Evolutionary conservation across 2,329 filamentous ascomycete species (phyloP).

Genomic region (Monilinia aucupariae): DNA sequence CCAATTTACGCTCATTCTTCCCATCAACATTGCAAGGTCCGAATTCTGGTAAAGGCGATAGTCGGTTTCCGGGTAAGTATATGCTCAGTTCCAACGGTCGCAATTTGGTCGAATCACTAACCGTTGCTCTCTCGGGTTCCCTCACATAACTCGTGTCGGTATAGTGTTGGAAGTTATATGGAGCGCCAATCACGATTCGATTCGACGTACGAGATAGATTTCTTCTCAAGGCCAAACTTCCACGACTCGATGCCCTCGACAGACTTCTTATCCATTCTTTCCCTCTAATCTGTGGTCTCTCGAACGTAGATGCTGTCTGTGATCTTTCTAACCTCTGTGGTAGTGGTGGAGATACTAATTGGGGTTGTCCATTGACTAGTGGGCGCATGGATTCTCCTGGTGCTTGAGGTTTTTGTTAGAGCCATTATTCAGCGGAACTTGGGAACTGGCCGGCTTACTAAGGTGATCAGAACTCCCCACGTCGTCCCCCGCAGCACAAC

Average conservation of each 20-base stretch:
- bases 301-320: conserved; percentile 7
- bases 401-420: conserved; percentile 23
- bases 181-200: conserved; percentile 14
- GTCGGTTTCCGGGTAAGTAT: conserved; percentile 41
- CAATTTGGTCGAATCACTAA: conserved; percentile 36
- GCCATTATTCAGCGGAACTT: background rate
- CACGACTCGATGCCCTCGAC: conserved; percentile 40
- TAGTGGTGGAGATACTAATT: conserved; percentile 36
- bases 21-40: conserved; percentile 32
- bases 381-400: conserved; percentile 35
- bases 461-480: conserved; percentile 26
- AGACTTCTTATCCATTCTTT: conserved; percentile 36
- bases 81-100: conserved; percentile 54
- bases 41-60: conserved; percentile 54
- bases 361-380: conserved; percentile 39
- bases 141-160: conserved; percentile 12
- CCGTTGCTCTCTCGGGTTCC: conserved; percentile 38
- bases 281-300: conserved; percentile 19
- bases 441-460: conserved; percentile 15
- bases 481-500: conserved; percentile 27
- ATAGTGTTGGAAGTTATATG: conserved; percentile 17
- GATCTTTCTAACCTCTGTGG: conserved; percentile 30
- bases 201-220: conserved; percentile 36
- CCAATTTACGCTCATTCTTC: conserved; percentile 15
- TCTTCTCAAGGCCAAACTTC: conserved; percentile 43